Conservation (phyloP, 352 stramenopile species). For the Phytopythium oedochilum region DNA sequence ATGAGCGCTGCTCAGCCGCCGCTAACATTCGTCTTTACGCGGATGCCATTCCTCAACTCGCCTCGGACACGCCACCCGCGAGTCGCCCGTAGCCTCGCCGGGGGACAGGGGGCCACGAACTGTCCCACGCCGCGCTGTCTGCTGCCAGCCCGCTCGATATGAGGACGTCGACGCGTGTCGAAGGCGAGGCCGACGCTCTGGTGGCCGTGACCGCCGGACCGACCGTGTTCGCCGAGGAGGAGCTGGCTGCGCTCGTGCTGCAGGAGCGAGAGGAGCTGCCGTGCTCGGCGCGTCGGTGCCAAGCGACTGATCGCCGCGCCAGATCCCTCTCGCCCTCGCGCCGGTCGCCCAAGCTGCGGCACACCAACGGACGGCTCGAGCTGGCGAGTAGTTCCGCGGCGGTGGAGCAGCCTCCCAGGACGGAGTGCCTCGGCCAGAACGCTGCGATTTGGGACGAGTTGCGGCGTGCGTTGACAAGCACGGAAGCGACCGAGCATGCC, state of each 20-base stretch:
- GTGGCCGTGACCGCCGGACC: conserved; percentile 1
- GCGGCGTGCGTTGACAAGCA: not conserved
- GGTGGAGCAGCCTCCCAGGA: not conserved
- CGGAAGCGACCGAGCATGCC: not conserved
- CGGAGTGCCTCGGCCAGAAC: not conserved
- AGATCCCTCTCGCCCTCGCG: conserved; percentile 21
- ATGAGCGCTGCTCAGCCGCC: not conserved
- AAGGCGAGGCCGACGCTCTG: not conserved
- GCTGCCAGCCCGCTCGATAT: conserved; percentile 1
- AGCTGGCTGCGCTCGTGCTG: not conserved
- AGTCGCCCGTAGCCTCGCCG: not conserved
- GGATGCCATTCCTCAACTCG: not conserved
- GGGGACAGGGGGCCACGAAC: not conserved
- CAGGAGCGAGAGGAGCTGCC: not conserved
- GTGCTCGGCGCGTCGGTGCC: not conserved
- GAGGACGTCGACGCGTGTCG: not conserved
- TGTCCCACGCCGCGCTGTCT: not conserved
- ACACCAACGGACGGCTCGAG: conserved; percentile 23
- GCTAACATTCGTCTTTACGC: not conserved
- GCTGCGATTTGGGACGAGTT: not conserved
- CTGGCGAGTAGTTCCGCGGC: not conserved
- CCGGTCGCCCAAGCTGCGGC: conserved; percentile 19
- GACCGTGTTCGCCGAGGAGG: conserved; percentile 1
- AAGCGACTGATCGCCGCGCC: conserved; percentile 1
- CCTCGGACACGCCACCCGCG: conserved; percentile 1